phyloP scores from a whole-genome alignment of 2,329 filamentous ascomycete species.

The Neofusicoccum umdonicola region DNA sequence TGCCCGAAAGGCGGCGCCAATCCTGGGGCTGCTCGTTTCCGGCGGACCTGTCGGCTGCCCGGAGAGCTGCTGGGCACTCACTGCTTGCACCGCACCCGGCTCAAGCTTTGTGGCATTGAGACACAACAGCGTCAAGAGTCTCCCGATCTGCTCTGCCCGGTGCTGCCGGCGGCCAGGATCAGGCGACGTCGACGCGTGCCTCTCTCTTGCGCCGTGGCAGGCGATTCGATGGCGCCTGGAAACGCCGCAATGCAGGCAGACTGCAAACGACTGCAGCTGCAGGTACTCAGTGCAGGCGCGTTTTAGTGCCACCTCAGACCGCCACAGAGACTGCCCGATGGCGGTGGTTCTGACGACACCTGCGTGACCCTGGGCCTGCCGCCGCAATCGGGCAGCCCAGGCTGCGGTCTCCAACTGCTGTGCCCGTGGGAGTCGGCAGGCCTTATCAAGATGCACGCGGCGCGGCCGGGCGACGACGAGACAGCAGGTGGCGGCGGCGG shows the following conservation, averaged over 20 bases:
- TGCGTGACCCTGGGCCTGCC: background rate
- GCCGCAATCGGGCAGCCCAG: background rate
- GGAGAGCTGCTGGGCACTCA: background rate
- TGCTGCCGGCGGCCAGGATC: background rate
- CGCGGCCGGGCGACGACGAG: background rate
- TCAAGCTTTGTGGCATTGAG: slow-evolving; percentile 2
- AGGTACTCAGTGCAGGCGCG: background rate
- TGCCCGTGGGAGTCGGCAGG: background rate
- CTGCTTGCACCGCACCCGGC: background rate
- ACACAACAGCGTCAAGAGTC: background rate
- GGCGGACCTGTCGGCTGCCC: background rate
- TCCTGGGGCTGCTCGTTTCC: background rate
- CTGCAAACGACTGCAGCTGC: background rate
- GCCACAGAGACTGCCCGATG: background rate
- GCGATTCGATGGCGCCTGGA: background rate
- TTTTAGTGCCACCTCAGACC: slow-evolving; percentile 4
- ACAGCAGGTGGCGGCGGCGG: background rate
- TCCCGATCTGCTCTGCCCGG: background rate
- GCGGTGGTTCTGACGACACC: background rate
- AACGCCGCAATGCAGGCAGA: background rate
- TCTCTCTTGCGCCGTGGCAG: background rate
- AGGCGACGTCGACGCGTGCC: background rate
- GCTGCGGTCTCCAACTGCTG: background rate
- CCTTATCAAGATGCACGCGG: background rate
- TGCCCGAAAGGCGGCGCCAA: background rate